A percentile compares a stretch with the other conserved stretches of the same genome.
phyloP scores from a whole-genome alignment of 1,284 basidiomycete species.

The Malassezia dermatis region DNA sequence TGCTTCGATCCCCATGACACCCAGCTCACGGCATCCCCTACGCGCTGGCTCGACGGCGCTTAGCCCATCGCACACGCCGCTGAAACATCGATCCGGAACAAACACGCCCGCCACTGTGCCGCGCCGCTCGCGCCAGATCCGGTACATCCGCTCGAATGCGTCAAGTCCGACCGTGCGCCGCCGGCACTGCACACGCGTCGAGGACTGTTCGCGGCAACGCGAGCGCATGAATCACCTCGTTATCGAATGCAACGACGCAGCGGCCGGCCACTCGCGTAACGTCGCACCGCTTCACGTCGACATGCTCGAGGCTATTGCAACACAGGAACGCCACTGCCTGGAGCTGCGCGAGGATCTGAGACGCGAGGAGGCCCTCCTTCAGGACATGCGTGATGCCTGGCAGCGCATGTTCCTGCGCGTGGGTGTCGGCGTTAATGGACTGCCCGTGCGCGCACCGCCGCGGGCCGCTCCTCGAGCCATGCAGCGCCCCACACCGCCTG shows the following conservation, averaged over 20 bases:
- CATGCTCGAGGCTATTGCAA: conserved; percentile 8
- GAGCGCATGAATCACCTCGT: not conserved
- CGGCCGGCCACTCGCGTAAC: not conserved
- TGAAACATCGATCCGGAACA: not conserved
- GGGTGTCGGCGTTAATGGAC: not conserved
- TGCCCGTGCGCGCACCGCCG: not conserved
- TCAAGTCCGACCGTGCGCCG: not conserved
- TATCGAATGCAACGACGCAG: not conserved
- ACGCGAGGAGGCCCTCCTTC: conserved; percentile 6
- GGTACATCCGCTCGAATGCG: not conserved
- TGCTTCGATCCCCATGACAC: not conserved
- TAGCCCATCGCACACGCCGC: not conserved
- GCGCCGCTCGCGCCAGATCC: not conserved
- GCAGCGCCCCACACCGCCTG: not conserved
- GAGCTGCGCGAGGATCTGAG: conserved; percentile 16
- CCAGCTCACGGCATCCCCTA: not conserved
- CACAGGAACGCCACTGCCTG: conserved; percentile 13
- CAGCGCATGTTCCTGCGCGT: conserved; percentile 11
- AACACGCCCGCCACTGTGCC: not conserved
- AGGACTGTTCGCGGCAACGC: not conserved
- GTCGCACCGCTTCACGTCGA: not conserved
- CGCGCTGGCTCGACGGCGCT: not conserved
- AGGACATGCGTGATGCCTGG: conserved; percentile 11
- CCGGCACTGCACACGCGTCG: not conserved
- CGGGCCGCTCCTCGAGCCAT: not conserved